Evolutionary conservation across 768 basidiomycete species (phyloP).

Genomic region (Daedaleopsis sinensis): DNA sequence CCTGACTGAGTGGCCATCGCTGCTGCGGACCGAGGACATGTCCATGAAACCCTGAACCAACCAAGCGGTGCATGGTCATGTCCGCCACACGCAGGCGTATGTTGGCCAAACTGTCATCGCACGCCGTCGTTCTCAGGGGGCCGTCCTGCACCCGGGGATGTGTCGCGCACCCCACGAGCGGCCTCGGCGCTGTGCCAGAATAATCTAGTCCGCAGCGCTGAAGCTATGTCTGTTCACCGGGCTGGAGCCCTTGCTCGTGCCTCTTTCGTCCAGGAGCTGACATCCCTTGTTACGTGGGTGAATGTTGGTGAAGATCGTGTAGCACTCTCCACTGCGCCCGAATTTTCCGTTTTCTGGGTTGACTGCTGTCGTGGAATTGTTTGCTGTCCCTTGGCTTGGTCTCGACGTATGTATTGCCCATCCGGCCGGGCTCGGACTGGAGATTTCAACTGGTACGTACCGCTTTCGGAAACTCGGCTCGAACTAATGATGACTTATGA

Average conservation of each 20-base stretch:
- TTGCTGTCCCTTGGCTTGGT: neutral
- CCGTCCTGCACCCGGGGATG: too few species aligned
- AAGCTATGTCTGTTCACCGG: neutral
- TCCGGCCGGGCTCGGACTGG: neutral
- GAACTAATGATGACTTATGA: neutral
- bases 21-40: neutral
- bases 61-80: neutral
- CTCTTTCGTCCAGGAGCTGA: neutral
- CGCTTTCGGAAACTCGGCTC: neutral
- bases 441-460: neutral
- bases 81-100: neutral
- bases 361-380: too few species aligned
- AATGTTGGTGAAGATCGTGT: neutral
- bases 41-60: neutral
- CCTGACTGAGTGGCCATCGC: neutral
- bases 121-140: neutral
- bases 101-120: neutral
- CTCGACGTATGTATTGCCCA: too few species aligned
- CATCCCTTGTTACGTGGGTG: neutral
- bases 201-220: neutral
- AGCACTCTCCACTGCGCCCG: neutral
- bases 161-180: neutral
- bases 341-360: neutral
- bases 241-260: neutral
- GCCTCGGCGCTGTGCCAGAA: neutral